phyloP scores from a whole-genome alignment of 495 filamentous ascomycete species.

The Pyronema omphalodes region DNA sequence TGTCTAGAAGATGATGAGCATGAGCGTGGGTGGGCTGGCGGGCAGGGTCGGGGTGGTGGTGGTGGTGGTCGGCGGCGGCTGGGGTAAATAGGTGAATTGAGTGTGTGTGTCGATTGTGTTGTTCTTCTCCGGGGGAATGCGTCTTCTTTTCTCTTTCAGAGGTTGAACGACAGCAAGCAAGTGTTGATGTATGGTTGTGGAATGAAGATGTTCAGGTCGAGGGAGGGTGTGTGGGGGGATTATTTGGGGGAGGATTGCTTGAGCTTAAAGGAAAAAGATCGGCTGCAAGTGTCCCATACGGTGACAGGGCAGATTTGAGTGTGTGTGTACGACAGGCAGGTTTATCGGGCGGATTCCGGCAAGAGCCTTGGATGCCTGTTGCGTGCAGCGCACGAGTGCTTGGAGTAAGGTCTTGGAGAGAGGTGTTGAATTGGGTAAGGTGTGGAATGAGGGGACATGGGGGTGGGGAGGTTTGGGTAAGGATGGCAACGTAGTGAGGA shows the following conservation, averaged over 20 bases:
- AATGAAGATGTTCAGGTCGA: not conserved
- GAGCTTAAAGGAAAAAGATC: slow-evolving; percentile 7
- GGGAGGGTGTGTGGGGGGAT: not conserved
- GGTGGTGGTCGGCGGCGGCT: not conserved
- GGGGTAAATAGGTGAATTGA: too few species aligned
- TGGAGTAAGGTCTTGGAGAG: not conserved
- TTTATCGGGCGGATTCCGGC: slow-evolving; percentile 5
- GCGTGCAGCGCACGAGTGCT: not conserved
- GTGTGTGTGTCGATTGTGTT: not conserved
- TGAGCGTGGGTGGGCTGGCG: not conserved
- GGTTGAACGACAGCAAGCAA: not conserved
- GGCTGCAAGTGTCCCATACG: not conserved
- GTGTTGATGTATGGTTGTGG: not conserved
- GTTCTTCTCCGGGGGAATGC: not conserved
- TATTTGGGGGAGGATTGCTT: not conserved
- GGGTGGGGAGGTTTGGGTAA: not conserved
- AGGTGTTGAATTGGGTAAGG: not conserved
- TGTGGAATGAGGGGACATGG: not conserved
- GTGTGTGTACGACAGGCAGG: slow-evolving; percentile 2
- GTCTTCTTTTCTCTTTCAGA: not conserved
- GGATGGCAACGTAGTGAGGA: not conserved
- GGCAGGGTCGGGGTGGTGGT: not conserved
- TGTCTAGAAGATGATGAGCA: not conserved
- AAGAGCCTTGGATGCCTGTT: not conserved
- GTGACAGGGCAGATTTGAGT: not conserved